A percentile compares a stretch with the other conserved stretches of the same genome.
These are phyloP conservation scores for Hygrophorus pudorinus DNA, from an alignment of 768 basidiomycete species.

Conservation along the genomic window DNA sequence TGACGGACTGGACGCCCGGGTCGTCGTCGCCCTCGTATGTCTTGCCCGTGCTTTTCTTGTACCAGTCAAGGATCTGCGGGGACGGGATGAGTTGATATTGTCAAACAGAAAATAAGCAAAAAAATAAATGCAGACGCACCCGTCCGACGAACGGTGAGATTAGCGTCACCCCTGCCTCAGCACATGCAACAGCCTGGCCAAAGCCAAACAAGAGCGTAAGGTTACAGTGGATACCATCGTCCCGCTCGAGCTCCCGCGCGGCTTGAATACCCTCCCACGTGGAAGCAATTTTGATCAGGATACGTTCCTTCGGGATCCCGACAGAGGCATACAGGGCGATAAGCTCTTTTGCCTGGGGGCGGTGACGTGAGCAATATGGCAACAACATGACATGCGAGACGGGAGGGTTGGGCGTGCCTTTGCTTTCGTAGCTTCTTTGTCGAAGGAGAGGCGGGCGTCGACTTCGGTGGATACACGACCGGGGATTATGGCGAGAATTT, in stretches of 20 bases:
- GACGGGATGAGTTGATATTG: too few relatives aligned
- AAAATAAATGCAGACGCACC: too few relatives aligned
- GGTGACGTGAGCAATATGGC: conserved; percentile 8
- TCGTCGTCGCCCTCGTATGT: conserved; percentile 85
- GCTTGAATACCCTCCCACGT: conserved; percentile 99
- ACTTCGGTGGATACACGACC: conserved; percentile 99
- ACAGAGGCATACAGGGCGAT: conserved; percentile 92
- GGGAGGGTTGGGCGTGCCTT: conserved; percentile 40
- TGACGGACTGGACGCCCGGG: conserved; percentile 92
- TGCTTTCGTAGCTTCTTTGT: conserved; percentile 84
- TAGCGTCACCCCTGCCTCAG: conserved; percentile 95
- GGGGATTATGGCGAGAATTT: conserved; percentile 90
- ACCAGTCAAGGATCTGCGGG: conserved; percentile 99
- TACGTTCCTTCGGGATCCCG: conserved; percentile 87
- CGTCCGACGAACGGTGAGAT: conserved; percentile 99
- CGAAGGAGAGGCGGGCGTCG: conserved; percentile 94
- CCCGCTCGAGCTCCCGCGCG: conserved; percentile 87
- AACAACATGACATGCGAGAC: conserved; percentile 5
- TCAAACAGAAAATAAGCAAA: too few relatives aligned
- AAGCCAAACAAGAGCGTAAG: conserved; percentile 98
- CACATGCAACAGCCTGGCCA: conserved; percentile 96
- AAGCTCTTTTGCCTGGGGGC: conserved; percentile 66
- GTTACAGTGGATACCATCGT: conserved; percentile 96
- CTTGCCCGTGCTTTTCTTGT: conserved; percentile 89
- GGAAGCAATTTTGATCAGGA: conserved; percentile 98